A percentile compares a stretch with the other conserved stretches of the same genome.
Evolutionary conservation across 305 asterid species (phyloP).

Genomic region (Fraxinus xanthoxyloides): DNA sequence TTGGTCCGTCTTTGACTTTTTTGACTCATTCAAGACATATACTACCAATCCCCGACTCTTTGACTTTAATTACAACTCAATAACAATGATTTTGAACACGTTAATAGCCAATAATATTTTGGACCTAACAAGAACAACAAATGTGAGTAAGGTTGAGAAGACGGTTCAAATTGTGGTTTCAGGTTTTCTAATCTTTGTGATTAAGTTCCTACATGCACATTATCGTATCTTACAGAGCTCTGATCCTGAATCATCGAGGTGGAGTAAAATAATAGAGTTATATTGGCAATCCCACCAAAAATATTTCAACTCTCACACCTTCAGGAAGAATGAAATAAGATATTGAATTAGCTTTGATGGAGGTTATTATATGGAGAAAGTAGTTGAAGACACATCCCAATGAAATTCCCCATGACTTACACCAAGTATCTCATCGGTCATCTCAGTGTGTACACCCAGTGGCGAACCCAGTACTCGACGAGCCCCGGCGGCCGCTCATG

Average conservation of each 20-base stretch:
- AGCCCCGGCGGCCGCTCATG: no score
- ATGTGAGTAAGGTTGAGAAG: no score
- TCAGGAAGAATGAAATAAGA: conserved; percentile 9
- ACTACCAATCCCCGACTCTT: background rate
- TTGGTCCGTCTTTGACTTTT: background rate
- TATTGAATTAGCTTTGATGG: conserved; percentile 4
- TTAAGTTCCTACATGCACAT: conserved; percentile 28
- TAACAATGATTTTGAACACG: background rate
- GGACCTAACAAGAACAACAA: no score
- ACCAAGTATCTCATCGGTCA: background rate
- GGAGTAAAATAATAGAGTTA: conserved; percentile 15
- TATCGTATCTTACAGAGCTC: conserved; percentile 11
- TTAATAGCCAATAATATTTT: no score
- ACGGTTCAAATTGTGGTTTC: background rate
- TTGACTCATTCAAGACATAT: background rate
- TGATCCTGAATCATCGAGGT: background rate
- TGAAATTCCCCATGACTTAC: conserved; percentile 20
- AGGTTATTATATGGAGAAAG: conserved; percentile 4
- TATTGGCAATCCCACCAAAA: conserved; percentile 17
- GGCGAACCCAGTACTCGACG: no score
- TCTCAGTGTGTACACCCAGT: conserved; percentile 29
- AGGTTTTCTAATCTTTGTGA: conserved; percentile 16
- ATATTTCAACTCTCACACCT: conserved; percentile 16
- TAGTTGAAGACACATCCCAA: background rate
- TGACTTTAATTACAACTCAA: background rate